phyloP scores from a whole-genome alignment of 2,329 filamentous ascomycete species.

The Chaetothyriales sp. region DNA sequence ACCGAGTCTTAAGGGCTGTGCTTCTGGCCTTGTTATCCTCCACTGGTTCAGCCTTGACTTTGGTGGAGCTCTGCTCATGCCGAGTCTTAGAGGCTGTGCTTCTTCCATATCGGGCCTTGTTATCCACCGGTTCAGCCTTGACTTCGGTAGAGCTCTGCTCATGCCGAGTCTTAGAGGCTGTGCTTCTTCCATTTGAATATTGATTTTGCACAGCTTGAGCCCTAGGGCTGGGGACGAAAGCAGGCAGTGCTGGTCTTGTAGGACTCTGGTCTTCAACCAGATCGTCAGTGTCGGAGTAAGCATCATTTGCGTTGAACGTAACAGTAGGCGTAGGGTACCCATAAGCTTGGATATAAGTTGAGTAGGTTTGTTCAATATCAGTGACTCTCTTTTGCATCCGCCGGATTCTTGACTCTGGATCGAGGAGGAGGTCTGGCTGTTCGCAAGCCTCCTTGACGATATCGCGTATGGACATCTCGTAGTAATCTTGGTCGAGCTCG shows the following conservation, averaged over 20 bases:
- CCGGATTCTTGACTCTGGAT: not conserved
- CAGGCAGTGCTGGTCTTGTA: not conserved
- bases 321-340: not conserved
- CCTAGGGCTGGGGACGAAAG: not conserved
- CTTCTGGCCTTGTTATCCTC: not conserved
- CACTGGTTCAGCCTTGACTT: not conserved
- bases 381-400: not conserved
- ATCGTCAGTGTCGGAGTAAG: not conserved
- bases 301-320: not conserved
- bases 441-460: not conserved
- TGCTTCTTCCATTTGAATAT: not conserved
- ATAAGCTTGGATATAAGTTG: not conserved
- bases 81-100: not conserved
- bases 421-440: not conserved
- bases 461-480: not conserved
- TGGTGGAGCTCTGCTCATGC: not conserved
- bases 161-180: too few species aligned
- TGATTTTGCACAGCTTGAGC: not conserved
- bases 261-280: too few species aligned
- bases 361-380: not conserved
- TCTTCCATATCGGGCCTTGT: not conserved
- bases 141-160: too few species aligned
- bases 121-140: not conserved
- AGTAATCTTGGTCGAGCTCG: not conserved
- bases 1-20: not conserved